Base-by-base conservation (phyloP, 495 filamentous ascomycete genomes). In the Xanthoparmelia taractica region DNA sequence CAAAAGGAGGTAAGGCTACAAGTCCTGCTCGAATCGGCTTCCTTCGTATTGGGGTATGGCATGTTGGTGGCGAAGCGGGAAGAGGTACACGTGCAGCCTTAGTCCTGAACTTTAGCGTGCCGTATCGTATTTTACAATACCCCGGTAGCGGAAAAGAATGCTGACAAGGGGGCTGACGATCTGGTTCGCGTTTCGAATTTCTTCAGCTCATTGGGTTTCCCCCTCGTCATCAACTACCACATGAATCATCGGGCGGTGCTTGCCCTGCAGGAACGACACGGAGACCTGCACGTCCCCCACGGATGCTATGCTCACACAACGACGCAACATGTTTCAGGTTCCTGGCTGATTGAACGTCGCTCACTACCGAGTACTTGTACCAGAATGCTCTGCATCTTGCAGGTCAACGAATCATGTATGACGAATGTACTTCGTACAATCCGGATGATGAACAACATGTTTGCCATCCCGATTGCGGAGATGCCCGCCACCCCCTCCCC, bases 61-160 rank as follows among this genome's bases (percentile, higher is more conserved):
- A 55, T 59, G 59, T 61, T 61, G 59, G 59, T 61, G 59, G 59
- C 59, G n/a, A 29, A 54, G 47, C 59, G 59, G 59, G 59, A 61
- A 37, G 34, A 48, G 27, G 33, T 23, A 37, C 59, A 61, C 59
- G 45, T 61, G 59, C 59, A 54, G 45, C 47, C 33, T 55, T 48
- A 55, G 59, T 17, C 59, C 48, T 52, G n/a, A n/a, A 27, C 45
- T 1, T 27, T 48, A 48, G 23, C 23, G 45, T 48, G 27, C 7
- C 45, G 3, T 48, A 27, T 5, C 36, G 59, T 60, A 37, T 61
- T 23, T 27, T 41, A 38, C 47, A 37, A 50, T 61, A 52, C 45
- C 13, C 23, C 10, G 45, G 23, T 48, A 48, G 45, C 27, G 23
- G 10, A 12, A 48, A 48, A 48, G 11, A 12, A 13, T 45, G 41